A percentile compares a stretch with the other conserved stretches of the same genome.
Evolutionary conservation across 140 eudicot species (phyloP).

Genomic region (Eryngium alpinum): DNA sequence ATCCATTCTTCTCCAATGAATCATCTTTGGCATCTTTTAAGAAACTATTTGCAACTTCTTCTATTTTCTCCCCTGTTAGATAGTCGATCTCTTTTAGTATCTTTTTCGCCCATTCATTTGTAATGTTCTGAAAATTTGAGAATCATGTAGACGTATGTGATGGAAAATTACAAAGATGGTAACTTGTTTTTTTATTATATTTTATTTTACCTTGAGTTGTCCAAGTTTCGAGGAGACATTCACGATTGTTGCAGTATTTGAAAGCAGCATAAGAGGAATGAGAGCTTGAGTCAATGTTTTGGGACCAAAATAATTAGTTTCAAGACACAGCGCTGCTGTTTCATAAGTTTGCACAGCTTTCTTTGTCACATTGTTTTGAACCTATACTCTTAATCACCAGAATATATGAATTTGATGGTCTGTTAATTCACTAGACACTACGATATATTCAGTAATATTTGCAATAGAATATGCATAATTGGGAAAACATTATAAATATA

Average conservation of each 20-base stretch:
- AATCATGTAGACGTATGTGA: background rate
- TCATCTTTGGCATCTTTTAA: too few species aligned
- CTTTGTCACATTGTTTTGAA: background rate
- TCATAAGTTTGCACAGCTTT: constrained; percentile 10
- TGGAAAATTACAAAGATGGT: background rate
- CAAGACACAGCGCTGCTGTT: constrained; percentile 3
- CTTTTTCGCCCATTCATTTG: background rate
- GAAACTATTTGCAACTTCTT: too few species aligned
- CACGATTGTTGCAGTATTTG: constrained; percentile 3
- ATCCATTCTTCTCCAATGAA: too few species aligned
- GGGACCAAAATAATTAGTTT: constrained; percentile 7
- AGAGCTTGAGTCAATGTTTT: constrained; percentile 4
- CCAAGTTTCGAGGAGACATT: constrained; percentile 11
- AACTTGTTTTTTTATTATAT: too few species aligned
- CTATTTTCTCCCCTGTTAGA: background rate
- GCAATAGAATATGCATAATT: too few species aligned
- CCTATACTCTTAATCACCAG: background rate
- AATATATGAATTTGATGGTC: too few species aligned
- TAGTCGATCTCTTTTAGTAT: background rate
- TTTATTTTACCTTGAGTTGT: background rate
- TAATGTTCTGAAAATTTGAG: background rate
- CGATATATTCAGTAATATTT: background rate
- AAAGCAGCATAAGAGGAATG: background rate
- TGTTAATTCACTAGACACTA: background rate
- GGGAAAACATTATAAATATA: too few species aligned